Base-by-base conservation (phyloP, 176 grass and related monocot species). In the Raddia distichophylla region DNA sequence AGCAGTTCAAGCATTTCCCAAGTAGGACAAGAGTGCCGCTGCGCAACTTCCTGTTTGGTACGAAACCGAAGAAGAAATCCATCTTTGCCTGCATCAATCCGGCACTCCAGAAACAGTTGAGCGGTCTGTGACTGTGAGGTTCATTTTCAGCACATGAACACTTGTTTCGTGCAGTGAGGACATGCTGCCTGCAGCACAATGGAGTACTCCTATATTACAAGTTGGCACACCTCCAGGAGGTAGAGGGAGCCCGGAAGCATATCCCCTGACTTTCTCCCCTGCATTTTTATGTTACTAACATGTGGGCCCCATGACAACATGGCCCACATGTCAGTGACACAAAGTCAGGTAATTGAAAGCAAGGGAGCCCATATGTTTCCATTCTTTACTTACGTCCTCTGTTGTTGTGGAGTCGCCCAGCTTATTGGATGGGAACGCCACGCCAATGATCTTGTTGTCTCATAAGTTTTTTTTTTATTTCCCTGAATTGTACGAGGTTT, bases 11-110 rank as follows among this genome's bases (percentile, higher is more conserved):
- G 76, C 75, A 92, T 79, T 88, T 87, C 75, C 89, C 91, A 22
- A 87, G 67, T 67, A 91, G 76, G 76, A 90, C 48, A 0, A 87
- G 90, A 22, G 90, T 94, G 45, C 94, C 94, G 8, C 13, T 97
- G 79, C 70, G 87, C 9, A 90, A 90, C 80, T 97, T 97, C 74
- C 80, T 97, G 27, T 97, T 97, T 8, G 87, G 87, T 12, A 87
- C 85, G 11, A 94, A 94, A 45, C 87, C 45, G 2, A 93, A 94
- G 85, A 97, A 97, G 52, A 94, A 89, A 35, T 94, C 89, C 0
- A 59, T 97, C 20, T 97, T 94, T 76, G 60, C 79, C 16, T 87
- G 89, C 64, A 89, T 97, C 49, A 91, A 92, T 53, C 89, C 91
- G 4, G 74, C 86, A n/a, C 60, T 89, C 35, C 85, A 89, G 63